Evolutionary conservation across 345 rosid genomes (phyloP), one percentile per base, ranked within the genome.

Genomic region (Hypericum perforatum): DNA sequence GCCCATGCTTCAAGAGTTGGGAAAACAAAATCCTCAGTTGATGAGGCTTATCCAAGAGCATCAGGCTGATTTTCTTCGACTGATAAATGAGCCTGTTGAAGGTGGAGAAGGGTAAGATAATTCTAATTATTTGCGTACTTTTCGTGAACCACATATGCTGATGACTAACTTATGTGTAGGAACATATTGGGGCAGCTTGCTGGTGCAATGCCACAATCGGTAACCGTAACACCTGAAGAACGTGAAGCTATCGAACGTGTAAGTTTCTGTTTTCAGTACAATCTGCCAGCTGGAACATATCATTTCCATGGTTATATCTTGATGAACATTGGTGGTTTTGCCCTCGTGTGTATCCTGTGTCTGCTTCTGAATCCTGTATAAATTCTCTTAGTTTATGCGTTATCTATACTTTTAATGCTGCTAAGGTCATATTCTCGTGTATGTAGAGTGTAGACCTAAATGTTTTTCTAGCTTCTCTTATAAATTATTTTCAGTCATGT

Each of bases 231-330:
- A 5, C 90, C 95, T 10, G 98, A 85, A 70, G 96, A 92, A 63
- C 95, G 78, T 56, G 98, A 87, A 73, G 98, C 98, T 47, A 88
- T 88, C 56, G 94, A 78, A 78, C 80, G 98, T 54, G 98, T 88
- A 66, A 72, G 67, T 54, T 58, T 16, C 11, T 5, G 16, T 6
- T 8, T n/a, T 7, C n/a, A 5, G 32, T 22, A 22, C 32, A 22
- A 22, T 22, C 32, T 22, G n/a, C n/a, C n/a, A n/a, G n/a, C n/a
- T n/a, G n/a, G n/a, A n/a, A n/a, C n/a, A n/a, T n/a, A n/a, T n/a
- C n/a, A n/a, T n/a, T n/a, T n/a, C n/a, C n/a, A n/a, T n/a, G n/a
- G n/a, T n/a, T n/a, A n/a, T n/a, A n/a, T 22, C 2, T 1, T 22
- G 32, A 22, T 22, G 32, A 22, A 22, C 32, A 1, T 22, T 1